Conservation (phyloP, 1,284 basidiomycete genomes). For the Rugosomyces carneus region DNA sequence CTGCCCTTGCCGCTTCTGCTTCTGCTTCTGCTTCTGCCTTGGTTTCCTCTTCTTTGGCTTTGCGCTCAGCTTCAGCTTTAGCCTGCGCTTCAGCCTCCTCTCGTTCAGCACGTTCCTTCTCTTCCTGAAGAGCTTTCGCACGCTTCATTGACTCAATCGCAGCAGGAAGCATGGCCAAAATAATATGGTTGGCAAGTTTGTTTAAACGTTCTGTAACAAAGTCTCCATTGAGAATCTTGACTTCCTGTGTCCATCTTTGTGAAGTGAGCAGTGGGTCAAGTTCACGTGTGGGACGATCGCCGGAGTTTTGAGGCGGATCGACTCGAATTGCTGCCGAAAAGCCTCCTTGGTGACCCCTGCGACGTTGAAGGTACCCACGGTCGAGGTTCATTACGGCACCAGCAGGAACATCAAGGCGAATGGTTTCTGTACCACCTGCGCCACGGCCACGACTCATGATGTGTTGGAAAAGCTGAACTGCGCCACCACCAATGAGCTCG, state of each 20-base stretch:
- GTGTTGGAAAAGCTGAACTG: conserved; percentile 80
- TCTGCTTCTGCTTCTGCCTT: conserved; percentile 29
- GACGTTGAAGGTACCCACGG: conserved; percentile 40
- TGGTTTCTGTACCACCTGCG: conserved; percentile 52
- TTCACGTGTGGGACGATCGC: conserved; percentile 46
- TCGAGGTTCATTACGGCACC: conserved; percentile 54
- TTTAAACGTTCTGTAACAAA: conserved; percentile 63
- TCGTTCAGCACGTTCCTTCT: conserved; percentile 36
- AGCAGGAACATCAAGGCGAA: conserved; percentile 66
- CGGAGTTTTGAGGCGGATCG: conserved; percentile 48
- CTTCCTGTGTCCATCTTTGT: conserved; percentile 91
- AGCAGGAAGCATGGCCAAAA: conserved; percentile 77
- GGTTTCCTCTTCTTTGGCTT: conserved; percentile 24
- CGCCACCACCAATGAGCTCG: conserved; percentile 76
- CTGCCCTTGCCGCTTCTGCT: conserved; percentile 26
- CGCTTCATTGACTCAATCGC: conserved; percentile 60
- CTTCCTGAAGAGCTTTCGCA: conserved; percentile 43
- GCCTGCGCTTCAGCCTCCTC: conserved; percentile 26
- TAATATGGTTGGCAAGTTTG: conserved; percentile 68
- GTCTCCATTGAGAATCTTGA: conserved; percentile 73
- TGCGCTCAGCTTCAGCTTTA: conserved; percentile 26
- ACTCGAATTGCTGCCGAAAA: conserved; percentile 54
- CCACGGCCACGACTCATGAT: conserved; percentile 56
- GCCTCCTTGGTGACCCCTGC: conserved; percentile 38
- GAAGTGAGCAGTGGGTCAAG: conserved; percentile 78